phyloP scores from a whole-genome alignment of 805 yeast genomes.

The Saturnispora mendoncae region DNA sequence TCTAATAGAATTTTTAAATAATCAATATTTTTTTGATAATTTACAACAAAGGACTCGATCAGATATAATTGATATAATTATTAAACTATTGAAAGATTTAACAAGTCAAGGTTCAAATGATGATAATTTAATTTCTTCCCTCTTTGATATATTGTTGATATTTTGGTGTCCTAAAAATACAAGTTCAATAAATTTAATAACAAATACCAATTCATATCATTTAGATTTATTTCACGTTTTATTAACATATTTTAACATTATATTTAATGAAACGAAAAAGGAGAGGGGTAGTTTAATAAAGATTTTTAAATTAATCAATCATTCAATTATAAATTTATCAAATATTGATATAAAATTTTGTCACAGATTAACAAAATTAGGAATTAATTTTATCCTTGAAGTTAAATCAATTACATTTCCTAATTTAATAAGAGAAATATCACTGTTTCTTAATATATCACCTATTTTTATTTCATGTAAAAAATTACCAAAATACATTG shows the following conservation, averaged over 20 bases:
- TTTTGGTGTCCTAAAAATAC: conserved; percentile 19
- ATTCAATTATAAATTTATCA: conserved; percentile 33
- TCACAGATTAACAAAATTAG: conserved; percentile 31
- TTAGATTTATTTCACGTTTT: conserved; percentile 14
- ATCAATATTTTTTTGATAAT: conserved; percentile 23
- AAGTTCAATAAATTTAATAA: conserved; percentile 3
- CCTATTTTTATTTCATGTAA: conserved; percentile 30
- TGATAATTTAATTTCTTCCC: conserved; percentile 19
- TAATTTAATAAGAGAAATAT: conserved; percentile 34
- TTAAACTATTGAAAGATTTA: conserved; percentile 16
- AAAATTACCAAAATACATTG: conserved; percentile 23
- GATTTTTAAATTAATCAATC: conserved; percentile 39
- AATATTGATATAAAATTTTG: conserved; percentile 33
- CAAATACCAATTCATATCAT: conserved; percentile 11
- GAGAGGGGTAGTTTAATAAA: conserved; percentile 23
- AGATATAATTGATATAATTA: conserved; percentile 11
- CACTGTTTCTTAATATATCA: conserved; percentile 38
- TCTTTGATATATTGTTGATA: conserved; percentile 14
- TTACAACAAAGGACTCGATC: conserved; percentile 16
- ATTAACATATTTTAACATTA: conserved; percentile 12
- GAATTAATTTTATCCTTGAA: conserved; percentile 29
- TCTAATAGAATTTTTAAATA: conserved; percentile 20
- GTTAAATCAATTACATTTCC: conserved; percentile 36
- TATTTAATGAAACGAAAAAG: conserved; percentile 16
- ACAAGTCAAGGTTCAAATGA: conserved; percentile 8